Percentiles rank a stretch among this genome's conserved stretches.
phyloP scores from a whole-genome alignment of 768 basidiomycete genomes.

The Boletus insuetus region DNA sequence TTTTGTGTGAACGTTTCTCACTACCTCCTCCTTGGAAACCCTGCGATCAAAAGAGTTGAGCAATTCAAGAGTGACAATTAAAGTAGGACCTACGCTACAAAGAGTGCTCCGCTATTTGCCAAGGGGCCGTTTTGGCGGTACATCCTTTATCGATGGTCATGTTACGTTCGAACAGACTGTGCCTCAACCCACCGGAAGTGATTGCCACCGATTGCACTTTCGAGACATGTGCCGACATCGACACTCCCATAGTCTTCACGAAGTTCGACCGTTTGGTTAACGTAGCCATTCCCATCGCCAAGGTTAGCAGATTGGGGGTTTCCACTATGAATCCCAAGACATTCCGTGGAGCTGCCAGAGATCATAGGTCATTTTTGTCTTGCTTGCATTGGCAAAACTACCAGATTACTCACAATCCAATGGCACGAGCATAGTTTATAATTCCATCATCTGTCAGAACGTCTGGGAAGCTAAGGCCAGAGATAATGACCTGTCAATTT shows the following conservation, averaged over 20 bases:
- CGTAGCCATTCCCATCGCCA: conserved; percentile 45
- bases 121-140: conserved; percentile 55
- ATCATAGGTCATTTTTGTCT: not conserved
- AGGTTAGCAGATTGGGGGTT: conserved; percentile 40
- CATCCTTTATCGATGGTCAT: conserved; percentile 28
- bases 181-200: conserved; percentile 39
- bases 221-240: conserved; percentile 40
- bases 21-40: conserved; percentile 45
- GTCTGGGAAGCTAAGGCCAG: conserved; percentile 53
- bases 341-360: conserved; percentile 37
- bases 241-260: conserved; percentile 40
- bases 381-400: not conserved
- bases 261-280: conserved; percentile 43
- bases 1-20: not conserved
- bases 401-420: conserved; percentile 53
- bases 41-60: conserved; percentile 21
- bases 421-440: conserved; percentile 54
- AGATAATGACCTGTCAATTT: conserved; percentile 51
- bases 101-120: conserved; percentile 49
- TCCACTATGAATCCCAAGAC: conserved; percentile 35
- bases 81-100: conserved; percentile 41
- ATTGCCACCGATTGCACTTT: conserved; percentile 43
- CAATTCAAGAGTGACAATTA: not conserved
- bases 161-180: not conserved
- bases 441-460: conserved; percentile 57